phyloP scores from a whole-genome alignment of 164 flowering plant species.

The Vitis amurensis region DNA sequence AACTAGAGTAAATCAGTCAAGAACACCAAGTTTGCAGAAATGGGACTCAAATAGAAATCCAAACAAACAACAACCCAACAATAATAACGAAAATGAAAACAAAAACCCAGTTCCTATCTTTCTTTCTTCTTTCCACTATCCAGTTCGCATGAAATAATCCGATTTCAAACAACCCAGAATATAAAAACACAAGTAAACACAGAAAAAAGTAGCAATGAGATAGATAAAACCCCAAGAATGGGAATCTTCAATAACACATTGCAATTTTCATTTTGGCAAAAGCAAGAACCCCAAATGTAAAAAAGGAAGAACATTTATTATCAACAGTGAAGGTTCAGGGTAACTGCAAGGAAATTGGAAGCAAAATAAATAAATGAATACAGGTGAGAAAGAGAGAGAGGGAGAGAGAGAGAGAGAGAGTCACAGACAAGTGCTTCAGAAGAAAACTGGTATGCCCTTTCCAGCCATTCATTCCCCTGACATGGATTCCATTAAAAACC shows the following conservation, averaged over 20 bases:
- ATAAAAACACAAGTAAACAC: background rate
- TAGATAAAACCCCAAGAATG: slow-evolving; percentile 10
- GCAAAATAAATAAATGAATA: background rate
- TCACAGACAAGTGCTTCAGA: slow-evolving; percentile 32
- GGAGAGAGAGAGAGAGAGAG: slow-evolving; percentile 14
- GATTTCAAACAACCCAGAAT: background rate
- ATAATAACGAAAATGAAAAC: background rate
- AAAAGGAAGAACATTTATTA: slow-evolving; percentile 1
- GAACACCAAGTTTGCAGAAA: slow-evolving; percentile 4
- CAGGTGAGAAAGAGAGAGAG: background rate
- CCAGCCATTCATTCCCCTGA: slow-evolving; percentile 61
- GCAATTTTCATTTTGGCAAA: background rate
- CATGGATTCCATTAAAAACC: slow-evolving; percentile 46
- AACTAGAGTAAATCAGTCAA: slow-evolving; percentile 11
- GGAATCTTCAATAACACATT: slow-evolving; percentile 6
- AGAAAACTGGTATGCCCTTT: slow-evolving; percentile 37
- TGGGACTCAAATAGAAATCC: background rate
- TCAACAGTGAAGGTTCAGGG: background rate
- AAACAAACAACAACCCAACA: background rate
- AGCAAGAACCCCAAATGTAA: too few species aligned
- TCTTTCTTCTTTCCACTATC: too few species aligned
- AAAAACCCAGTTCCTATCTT: slow-evolving; percentile 1
- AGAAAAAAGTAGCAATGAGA: background rate
- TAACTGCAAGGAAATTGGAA: slow-evolving; percentile 32
- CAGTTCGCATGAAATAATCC: too few species aligned